Percentiles rank a stretch among this genome's conserved stretches.
phyloP scores from a whole-genome alignment of 805 yeast genomes.

The Yarrowia bubula region DNA sequence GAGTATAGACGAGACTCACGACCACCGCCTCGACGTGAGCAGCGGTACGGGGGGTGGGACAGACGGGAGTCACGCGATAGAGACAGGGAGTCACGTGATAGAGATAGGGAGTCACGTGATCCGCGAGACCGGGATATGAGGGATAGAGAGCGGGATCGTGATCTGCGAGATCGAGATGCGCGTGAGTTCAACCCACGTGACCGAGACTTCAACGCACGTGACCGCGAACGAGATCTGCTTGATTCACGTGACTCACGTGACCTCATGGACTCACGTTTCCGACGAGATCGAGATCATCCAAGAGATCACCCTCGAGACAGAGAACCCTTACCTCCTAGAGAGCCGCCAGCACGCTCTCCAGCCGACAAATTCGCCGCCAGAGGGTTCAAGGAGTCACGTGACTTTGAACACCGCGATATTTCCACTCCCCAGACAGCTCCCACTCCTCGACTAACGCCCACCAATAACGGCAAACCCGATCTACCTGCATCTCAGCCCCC shows the following conservation, averaged over 20 bases:
- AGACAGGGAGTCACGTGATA: neutral
- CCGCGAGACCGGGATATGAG: neutral
- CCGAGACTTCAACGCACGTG: neutral
- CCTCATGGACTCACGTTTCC: too few relatives aligned
- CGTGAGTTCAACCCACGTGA: neutral
- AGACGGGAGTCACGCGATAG: conserved; percentile 30
- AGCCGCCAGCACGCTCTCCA: too few relatives aligned
- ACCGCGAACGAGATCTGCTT: neutral
- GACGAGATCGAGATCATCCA: too few relatives aligned
- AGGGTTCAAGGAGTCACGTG: too few relatives aligned
- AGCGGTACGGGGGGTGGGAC: conserved; percentile 22
- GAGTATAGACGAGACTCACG: neutral
- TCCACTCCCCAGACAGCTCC: conserved; percentile 9
- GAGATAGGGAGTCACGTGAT: neutral
- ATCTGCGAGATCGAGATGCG: neutral
- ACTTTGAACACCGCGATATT: too few relatives aligned
- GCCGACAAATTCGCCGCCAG: too few relatives aligned
- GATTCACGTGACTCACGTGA: too few relatives aligned
- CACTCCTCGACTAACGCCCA: conserved; percentile 15
- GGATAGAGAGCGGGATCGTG: neutral
- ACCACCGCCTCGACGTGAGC: neutral
- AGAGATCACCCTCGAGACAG: neutral
- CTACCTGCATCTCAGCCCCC: conserved; percentile 12
- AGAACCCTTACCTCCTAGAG: too few relatives aligned
- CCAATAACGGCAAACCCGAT: conserved; percentile 5